These are phyloP conservation scores for Cichorium intybus DNA, from an alignment of 140 eudicot species.

Conservation along the genomic window DNA sequence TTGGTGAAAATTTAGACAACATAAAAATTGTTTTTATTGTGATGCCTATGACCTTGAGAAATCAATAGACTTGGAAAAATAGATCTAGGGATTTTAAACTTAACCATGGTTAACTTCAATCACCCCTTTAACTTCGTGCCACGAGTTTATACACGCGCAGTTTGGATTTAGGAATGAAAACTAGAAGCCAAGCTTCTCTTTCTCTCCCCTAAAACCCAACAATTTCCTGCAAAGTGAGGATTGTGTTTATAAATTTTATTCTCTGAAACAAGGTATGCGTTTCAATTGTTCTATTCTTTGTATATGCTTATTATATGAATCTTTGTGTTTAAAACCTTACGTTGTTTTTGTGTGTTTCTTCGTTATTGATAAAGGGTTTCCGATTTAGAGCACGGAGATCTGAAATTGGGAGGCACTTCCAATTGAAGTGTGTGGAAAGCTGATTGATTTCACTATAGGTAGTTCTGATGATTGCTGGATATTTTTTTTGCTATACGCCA, in stretches of 20 bases:
- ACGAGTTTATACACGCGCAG: slow-evolving; percentile 27
- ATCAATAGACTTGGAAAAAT: background rate
- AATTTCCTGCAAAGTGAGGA: slow-evolving; percentile 7
- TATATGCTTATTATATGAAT: background rate
- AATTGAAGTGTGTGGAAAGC: background rate
- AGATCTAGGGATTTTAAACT: background rate
- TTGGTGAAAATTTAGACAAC: background rate
- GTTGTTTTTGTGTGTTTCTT: background rate
- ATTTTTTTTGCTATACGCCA: background rate
- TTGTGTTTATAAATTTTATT: background rate
- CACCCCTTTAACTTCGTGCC: background rate
- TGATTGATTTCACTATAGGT: background rate
- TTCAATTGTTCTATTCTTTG: background rate
- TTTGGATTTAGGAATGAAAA: slow-evolving; percentile 22
- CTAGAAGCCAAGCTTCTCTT: background rate
- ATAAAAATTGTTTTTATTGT: background rate
- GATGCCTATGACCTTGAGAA: background rate
- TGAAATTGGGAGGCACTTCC: slow-evolving; percentile 2
- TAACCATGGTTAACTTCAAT: slow-evolving; percentile 12
- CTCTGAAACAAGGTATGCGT: slow-evolving; percentile 9
- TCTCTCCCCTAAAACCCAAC: slow-evolving; percentile 14
- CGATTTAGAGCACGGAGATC: slow-evolving; percentile 3
- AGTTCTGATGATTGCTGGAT: slow-evolving; percentile 1
- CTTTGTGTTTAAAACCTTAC: background rate
- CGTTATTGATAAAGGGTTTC: background rate